Percentiles rank a stretch among this genome's conserved stretches.
phyloP scores from a whole-genome alignment of 805 yeast genomes.

The Metschnikowia cubensis region DNA sequence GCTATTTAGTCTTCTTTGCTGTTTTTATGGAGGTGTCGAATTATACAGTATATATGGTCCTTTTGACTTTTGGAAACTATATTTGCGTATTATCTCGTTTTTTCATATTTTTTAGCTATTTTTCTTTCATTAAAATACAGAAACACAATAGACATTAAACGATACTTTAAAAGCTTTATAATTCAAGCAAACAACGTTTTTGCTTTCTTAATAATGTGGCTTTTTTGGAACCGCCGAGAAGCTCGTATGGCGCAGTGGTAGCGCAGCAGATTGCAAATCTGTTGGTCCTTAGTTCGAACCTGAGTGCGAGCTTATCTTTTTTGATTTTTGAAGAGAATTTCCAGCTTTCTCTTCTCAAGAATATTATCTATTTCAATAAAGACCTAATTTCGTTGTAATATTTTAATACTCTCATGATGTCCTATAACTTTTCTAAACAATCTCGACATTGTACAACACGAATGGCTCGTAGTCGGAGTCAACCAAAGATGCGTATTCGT shows the following conservation, averaged over 20 bases:
- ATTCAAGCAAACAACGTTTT: no score
- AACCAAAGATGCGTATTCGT: constrained; percentile 87
- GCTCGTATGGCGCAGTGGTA: constrained; percentile 94
- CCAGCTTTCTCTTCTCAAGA: neutral
- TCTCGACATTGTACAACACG: constrained; percentile 63
- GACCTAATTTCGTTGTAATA: neutral
- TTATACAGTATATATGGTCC: no score
- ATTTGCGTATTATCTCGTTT: no score
- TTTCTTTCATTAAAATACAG: no score
- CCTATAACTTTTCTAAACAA: constrained; percentile 22
- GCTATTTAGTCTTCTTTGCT: no score
- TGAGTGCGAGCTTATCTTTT: constrained; percentile 70
- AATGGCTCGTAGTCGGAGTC: constrained; percentile 97
- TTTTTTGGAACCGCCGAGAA: neutral
- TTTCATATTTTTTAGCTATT: no score
- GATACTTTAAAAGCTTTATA: no score
- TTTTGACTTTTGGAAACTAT: no score
- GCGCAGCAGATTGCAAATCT: constrained; percentile 99
- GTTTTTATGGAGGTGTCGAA: no score
- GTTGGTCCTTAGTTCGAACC: constrained; percentile 97
- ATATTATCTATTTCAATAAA: neutral
- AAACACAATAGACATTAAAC: no score
- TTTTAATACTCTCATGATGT: neutral
- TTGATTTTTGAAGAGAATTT: constrained; percentile 18
- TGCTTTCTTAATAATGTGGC: neutral